A percentile compares a stretch with the other conserved stretches of the same genome.
Evolutionary conservation across 2,329 filamentous ascomycete species (phyloP).

Genomic region (Fusarium penzigii): DNA sequence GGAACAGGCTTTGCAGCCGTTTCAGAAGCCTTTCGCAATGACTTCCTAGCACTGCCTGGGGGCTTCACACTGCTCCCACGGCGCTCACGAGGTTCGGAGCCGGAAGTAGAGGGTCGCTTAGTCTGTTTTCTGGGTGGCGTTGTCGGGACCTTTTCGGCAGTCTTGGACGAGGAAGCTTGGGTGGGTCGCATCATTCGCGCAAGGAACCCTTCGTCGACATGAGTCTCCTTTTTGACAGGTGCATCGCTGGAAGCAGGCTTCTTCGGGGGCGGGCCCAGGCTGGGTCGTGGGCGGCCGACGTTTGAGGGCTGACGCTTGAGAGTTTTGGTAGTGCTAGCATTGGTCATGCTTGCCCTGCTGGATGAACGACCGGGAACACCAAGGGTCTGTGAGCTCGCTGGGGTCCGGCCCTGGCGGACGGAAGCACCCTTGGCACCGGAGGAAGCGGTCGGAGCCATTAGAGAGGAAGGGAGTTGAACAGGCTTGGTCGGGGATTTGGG

Average conservation of each 20-base stretch:
- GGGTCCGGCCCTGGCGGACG: constrained; percentile 27
- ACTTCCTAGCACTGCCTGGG: constrained; percentile 26
- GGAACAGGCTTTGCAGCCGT: neutral
- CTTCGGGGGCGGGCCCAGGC: constrained; percentile 60
- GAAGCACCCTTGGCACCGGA: constrained; percentile 61
- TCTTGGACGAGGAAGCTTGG: constrained; percentile 67
- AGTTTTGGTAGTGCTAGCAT: constrained; percentile 27
- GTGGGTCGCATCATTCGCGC: constrained; percentile 84
- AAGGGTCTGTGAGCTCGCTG: constrained; percentile 38
- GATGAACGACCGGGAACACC: constrained; percentile 42
- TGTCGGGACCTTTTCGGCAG: constrained; percentile 58
- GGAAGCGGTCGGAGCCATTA: constrained; percentile 70
- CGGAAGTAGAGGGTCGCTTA: constrained; percentile 24
- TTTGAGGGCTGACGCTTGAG: constrained; percentile 49
- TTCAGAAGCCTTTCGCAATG: neutral
- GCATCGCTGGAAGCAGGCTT: constrained; percentile 34
- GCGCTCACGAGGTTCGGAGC: constrained; percentile 17
- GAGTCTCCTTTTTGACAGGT: constrained; percentile 51
- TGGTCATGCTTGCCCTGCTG: constrained; percentile 45
- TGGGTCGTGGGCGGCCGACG: constrained; percentile 48
- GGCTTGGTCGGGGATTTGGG: constrained; percentile 70
- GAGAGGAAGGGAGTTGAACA: constrained; percentile 63
- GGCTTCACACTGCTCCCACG: constrained; percentile 27
- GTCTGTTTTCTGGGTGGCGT: constrained; percentile 50
- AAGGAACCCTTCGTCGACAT: constrained; percentile 70